A percentile compares a stretch with the other conserved stretches of the same genome.
Evolutionary conservation across 805 yeast species (phyloP).

Genomic region (Hanseniaspora clermontiae): DNA sequence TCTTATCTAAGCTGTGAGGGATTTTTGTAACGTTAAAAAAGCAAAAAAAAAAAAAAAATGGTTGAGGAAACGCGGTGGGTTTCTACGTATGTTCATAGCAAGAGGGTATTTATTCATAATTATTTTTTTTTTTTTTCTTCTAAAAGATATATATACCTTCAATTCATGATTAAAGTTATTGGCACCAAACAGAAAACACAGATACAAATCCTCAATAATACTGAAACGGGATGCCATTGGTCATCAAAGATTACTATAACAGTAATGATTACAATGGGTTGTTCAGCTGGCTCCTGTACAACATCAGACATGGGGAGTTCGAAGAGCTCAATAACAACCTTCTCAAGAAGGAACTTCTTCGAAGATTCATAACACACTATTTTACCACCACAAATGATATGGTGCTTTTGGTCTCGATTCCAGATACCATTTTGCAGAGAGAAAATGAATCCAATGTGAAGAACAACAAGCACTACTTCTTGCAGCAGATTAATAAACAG

Average conservation of each 20-base stretch:
- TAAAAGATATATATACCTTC: neutral
- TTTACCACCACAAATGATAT: constrained; percentile 18
- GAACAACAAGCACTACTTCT: neutral
- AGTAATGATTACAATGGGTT: constrained; percentile 26
- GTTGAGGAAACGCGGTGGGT: too few relatives aligned
- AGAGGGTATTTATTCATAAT: too few relatives aligned
- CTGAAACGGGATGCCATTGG: constrained; percentile 21
- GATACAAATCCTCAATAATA: neutral
- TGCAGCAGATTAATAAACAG: constrained; percentile 16
- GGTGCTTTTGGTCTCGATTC: constrained; percentile 26
- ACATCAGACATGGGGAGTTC: constrained; percentile 28
- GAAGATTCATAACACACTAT: constrained; percentile 23
- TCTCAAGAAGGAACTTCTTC: constrained; percentile 22
- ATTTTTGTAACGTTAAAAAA: neutral
- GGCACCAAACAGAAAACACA: neutral
- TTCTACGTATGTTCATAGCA: too few relatives aligned
- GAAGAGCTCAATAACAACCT: constrained; percentile 26
- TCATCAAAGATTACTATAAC: constrained; percentile 25
- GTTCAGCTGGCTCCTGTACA: constrained; percentile 30
- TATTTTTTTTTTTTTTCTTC: neutral
- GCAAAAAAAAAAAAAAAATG: too few relatives aligned
- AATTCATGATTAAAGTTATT: neutral
- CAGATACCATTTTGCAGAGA: constrained; percentile 19
- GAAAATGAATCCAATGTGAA: neutral
- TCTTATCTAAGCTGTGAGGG: neutral